A percentile compares a stretch with the other conserved stretches of the same genome.
Evolutionary conservation across 2,329 filamentous ascomycete genomes (phyloP).

Genomic region (Aspergillus costaricaensis): DNA sequence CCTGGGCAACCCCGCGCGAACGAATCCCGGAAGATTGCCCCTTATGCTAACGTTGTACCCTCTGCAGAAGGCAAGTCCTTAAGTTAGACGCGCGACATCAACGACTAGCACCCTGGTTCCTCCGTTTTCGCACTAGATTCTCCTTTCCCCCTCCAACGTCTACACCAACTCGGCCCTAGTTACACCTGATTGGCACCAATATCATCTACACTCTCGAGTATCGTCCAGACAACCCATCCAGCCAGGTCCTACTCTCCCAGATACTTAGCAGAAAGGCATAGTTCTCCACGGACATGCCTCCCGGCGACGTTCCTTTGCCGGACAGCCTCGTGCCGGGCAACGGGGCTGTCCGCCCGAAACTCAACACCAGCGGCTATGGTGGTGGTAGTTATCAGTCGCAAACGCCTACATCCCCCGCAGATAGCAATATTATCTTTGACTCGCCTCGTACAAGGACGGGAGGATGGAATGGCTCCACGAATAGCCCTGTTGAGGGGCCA

Average conservation of each 20-base stretch:
- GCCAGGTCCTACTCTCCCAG: neutral
- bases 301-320: conserved; percentile 43
- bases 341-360: conserved; percentile 38
- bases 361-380: conserved; percentile 40
- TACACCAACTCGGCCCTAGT: conserved; percentile 6
- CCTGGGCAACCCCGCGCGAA: conserved; percentile 20
- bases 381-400: conserved; percentile 37
- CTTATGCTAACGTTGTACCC: conserved; percentile 11
- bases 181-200: conserved; percentile 13
- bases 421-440: conserved; percentile 38
- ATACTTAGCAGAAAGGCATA: conserved; percentile 17
- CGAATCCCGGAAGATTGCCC: neutral
- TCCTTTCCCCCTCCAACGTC: conserved; percentile 1
- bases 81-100: neutral
- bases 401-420: conserved; percentile 44
- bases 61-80: neutral
- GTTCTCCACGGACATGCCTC: conserved; percentile 40
- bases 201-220: neutral
- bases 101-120: neutral
- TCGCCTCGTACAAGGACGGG: conserved; percentile 37
- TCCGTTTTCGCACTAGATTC: neutral
- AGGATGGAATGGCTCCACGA: conserved; percentile 24
- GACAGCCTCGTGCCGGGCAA: conserved; percentile 48
- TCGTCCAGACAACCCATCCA: neutral
- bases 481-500: conserved; percentile 27